Evolutionary conservation across 495 filamentous ascomycete genomes (phyloP), one percentile per base, ranked within the genome.

Genomic region (Zalerion maritima): DNA sequence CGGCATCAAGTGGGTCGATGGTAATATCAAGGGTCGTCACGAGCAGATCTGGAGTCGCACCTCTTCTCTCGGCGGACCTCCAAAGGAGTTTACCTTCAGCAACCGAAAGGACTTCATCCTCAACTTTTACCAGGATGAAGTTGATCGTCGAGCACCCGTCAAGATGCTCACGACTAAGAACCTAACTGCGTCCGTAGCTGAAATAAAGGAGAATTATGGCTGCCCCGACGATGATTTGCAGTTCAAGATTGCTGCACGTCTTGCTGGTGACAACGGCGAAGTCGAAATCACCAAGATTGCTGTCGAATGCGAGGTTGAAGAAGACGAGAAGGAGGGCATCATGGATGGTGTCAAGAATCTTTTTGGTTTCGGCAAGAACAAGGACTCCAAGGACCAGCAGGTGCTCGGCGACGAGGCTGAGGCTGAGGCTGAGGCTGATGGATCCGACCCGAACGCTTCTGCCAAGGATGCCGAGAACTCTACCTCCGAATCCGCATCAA

Each of bases 301-400:
- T 31, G 77, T 89, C 5, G 84, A 86, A 52, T 99, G 89, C 41
- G 81, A 87, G 49, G 67, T 79, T 21, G 70, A 73, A 21, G 66
- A 58, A 4, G 37, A 53, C 7, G 73, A 76, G 32, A 86, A 82
- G 57, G 79, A 80, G 45, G 79, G 73, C 14, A 65, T 96, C 18
- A 73, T 86, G 21, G 91, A 94, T 41, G 81, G 81, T 22, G 79
- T 96, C 46, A 99, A 99, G 61, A 83, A 78, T 32, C 72, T 93
- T 35, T 87, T 97, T 45, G 91, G 91, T 10, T 80, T 94, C 43
- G 89, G 89, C 5, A 73, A 73, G 36, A 81, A 48, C 23, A 60
- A 87, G 59, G 86, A 92, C 40, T 73, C 69, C 34, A 71, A 67
- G 18, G 59, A 63, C 12, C 86, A 94, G 53, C 72, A 78, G 41